Evolutionary conservation across 139 green algal genomes (phyloP).

Genomic region (Micractinium conductrix): DNA sequence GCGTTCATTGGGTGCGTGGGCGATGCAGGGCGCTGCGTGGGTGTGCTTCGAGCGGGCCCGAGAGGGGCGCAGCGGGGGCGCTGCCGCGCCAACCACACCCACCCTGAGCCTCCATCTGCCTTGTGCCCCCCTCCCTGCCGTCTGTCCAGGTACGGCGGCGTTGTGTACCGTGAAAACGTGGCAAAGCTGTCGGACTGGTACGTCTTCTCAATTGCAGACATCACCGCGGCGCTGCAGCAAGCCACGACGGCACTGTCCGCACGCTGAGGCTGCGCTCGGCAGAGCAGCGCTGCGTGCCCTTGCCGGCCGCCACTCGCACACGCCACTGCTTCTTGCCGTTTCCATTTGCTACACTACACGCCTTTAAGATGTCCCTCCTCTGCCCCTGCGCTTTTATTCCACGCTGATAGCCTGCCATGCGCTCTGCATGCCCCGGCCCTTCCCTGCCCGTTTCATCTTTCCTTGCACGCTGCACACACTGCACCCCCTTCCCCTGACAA

Average conservation of each 20-base stretch:
- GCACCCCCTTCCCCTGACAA: not conserved
- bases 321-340: no score
- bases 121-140: no score
- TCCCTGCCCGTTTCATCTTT: not conserved
- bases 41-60: no score
- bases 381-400: not conserved
- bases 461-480: not conserved
- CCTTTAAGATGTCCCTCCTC: not conserved
- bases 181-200: conserved; percentile 94
- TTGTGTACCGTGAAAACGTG: conserved; percentile 81
- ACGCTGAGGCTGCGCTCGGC: not conserved
- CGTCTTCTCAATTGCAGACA: conserved; percentile 65
- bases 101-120: no score
- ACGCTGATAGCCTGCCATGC: no score
- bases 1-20: conserved; percentile 91
- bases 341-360: not conserved
- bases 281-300: no score
- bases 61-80: no score
- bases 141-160: conserved; percentile 88
- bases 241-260: not conserved
- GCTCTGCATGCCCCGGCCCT: no score
- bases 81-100: no score
- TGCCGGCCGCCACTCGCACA: no score
- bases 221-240: conserved; percentile 55
- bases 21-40: no score